Percentiles rank a stretch among this genome's conserved stretches.
phyloP scores from a whole-genome alignment of 2,329 filamentous ascomycete species.

The Periconia macrospinosa region DNA sequence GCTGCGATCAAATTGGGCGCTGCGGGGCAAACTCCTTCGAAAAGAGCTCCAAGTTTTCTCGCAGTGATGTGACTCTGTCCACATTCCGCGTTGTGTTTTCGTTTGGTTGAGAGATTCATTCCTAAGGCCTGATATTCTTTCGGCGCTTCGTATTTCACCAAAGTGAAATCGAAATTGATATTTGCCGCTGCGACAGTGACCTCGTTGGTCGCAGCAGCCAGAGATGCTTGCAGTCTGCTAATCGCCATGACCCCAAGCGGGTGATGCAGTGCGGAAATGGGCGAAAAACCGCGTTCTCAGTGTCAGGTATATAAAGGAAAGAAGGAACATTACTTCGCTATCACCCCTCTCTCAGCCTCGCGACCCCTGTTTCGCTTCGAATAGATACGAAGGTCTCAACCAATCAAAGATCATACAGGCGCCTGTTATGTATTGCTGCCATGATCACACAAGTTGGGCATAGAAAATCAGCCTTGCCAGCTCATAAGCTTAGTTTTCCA shows the following conservation, averaged over 20 bases:
- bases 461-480: too few relatives aligned
- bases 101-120: slow-evolving; percentile 24
- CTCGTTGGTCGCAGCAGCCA: slow-evolving; percentile 10
- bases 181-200: slow-evolving; percentile 15
- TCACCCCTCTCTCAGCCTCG: too few relatives aligned
- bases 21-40: slow-evolving; percentile 34
- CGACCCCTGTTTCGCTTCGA: too few relatives aligned
- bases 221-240: not conserved
- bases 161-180: slow-evolving; percentile 49
- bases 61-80: slow-evolving; percentile 43
- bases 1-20: slow-evolving; percentile 38
- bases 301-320: too few relatives aligned
- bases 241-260: not conserved
- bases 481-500: too few relatives aligned
- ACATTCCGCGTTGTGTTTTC: slow-evolving; percentile 13
- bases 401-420: too few relatives aligned
- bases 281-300: too few relatives aligned
- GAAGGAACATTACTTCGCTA: too few relatives aligned
- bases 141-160: slow-evolving; percentile 47
- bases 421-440: too few relatives aligned
- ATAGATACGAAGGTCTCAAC: too few relatives aligned
- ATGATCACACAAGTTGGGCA: too few relatives aligned
- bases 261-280: too few relatives aligned
- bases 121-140: slow-evolving; percentile 41
- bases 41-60: slow-evolving; percentile 44